Percentiles rank a stretch among this genome's conserved stretches.
Evolutionary conservation across 2,329 filamentous ascomycete species (phyloP).

Genomic region (Tricladium varicosporioides): DNA sequence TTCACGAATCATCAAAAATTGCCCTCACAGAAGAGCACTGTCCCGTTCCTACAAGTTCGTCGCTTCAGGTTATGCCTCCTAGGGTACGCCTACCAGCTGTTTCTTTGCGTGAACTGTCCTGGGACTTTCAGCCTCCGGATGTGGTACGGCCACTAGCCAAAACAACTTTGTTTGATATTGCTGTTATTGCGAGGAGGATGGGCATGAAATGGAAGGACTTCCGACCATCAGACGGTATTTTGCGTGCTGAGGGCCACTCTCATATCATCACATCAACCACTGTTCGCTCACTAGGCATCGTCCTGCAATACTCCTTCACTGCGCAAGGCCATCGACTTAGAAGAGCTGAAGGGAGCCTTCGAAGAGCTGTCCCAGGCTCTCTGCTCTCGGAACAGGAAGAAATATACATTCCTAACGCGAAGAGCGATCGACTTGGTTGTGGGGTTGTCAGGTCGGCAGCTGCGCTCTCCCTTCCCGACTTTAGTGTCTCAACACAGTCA

Average conservation of each 20-base stretch:
- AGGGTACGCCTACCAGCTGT: conserved; percentile 20
- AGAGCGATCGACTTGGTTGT: conserved; percentile 20
- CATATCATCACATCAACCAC: conserved; percentile 30
- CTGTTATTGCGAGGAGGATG: conserved; percentile 30
- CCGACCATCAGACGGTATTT: conserved; percentile 26
- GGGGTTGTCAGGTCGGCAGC: conserved; percentile 18
- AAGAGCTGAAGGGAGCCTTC: not conserved
- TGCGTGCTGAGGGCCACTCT: conserved; percentile 30
- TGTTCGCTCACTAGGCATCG: conserved; percentile 27
- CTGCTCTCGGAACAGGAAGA: conserved; percentile 20
- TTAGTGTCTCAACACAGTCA: conserved; percentile 16
- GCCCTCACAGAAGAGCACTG: not conserved
- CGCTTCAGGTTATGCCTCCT: not conserved
- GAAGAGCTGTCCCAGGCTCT: conserved; percentile 1
- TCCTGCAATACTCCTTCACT: conserved; percentile 25
- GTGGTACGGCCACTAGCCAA: conserved; percentile 30
- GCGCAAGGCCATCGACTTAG: conserved; percentile 14
- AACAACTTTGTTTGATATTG: conserved; percentile 29
- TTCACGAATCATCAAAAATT: conserved; percentile 10
- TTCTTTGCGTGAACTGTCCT: conserved; percentile 28
- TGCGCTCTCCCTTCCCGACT: conserved; percentile 17
- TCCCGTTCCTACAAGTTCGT: too few species aligned
- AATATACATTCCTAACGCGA: conserved; percentile 20
- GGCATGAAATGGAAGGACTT: conserved; percentile 35
- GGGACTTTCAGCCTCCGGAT: conserved; percentile 35